Evolutionary conservation across 2,329 filamentous ascomycete species (phyloP).

Genomic region (Penicillium digitatum): DNA sequence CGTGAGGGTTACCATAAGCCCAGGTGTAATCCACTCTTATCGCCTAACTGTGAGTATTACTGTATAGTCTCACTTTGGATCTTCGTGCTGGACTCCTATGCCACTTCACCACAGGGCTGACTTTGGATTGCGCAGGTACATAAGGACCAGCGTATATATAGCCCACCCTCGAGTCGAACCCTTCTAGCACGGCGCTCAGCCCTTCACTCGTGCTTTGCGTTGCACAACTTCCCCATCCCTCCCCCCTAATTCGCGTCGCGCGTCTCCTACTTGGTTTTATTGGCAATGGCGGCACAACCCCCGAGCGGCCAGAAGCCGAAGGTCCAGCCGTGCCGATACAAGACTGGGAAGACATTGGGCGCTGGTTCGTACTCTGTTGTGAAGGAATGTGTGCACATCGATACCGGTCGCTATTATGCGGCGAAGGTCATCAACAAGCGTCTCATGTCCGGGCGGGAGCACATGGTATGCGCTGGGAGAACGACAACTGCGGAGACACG

Average conservation of each 20-base stretch:
- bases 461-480: slow-evolving; percentile 67
- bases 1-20: background rate
- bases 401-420: slow-evolving; percentile 95
- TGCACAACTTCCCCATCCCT: background rate
- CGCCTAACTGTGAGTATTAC: background rate
- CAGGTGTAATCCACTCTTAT: background rate
- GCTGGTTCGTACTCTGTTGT: slow-evolving; percentile 97
- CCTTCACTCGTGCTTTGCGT: background rate
- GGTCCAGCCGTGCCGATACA: slow-evolving; percentile 94
- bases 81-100: background rate
- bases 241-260: background rate
- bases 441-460: slow-evolving; percentile 92
- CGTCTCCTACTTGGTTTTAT: background rate
- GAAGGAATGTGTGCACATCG: slow-evolving; percentile 98
- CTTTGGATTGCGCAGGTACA: slow-evolving; percentile 12
- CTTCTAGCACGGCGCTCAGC: background rate
- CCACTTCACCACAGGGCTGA: slow-evolving; percentile 14
- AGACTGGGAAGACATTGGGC: slow-evolving; percentile 95
- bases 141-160: slow-evolving; percentile 1
- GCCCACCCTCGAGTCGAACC: background rate
- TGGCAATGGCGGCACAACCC: slow-evolving; percentile 32
- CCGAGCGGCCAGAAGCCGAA: slow-evolving; percentile 49
- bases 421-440: slow-evolving; percentile 99
- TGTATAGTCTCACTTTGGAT: background rate
- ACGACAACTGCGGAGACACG: background rate